Percentiles rank a stretch among this genome's conserved stretches.
phyloP scores from a whole-genome alignment of 2,329 filamentous ascomycete species.

The Ceratocystis cacaofunesta region DNA sequence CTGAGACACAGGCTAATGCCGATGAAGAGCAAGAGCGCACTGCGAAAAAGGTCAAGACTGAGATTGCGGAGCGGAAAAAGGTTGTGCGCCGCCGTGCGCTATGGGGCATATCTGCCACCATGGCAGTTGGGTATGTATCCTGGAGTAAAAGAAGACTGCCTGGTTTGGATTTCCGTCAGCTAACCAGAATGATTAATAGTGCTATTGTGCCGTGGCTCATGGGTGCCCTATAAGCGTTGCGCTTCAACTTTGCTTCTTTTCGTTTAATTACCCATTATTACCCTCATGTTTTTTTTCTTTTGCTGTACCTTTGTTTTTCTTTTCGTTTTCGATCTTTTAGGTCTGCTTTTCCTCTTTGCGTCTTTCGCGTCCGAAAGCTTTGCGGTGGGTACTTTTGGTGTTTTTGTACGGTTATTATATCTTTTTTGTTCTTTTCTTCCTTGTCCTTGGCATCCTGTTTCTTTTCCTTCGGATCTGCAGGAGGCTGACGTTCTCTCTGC shows the following conservation, averaged over 20 bases:
- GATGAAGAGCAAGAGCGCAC: conserved; percentile 32
- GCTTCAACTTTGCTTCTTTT: conserved; percentile 13
- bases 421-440: not conserved
- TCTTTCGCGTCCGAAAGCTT: conserved; percentile 13
- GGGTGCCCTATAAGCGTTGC: conserved; percentile 31
- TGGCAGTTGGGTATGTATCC: conserved; percentile 72
- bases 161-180: too few relatives aligned
- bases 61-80: conserved; percentile 70
- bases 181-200: conserved; percentile 20
- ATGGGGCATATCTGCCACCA: conserved; percentile 70
- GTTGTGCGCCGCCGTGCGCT: conserved; percentile 74
- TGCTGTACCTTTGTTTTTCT: not conserved
- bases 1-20: conserved; percentile 27
- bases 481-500: not conserved
- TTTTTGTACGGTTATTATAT: conserved; percentile 9
- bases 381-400: conserved; percentile 10
- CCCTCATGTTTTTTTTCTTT: conserved; percentile 7
- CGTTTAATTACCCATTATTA: conserved; percentile 8
- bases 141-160: too few relatives aligned
- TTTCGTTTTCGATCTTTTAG: conserved; percentile 8
- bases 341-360: conserved; percentile 9
- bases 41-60: conserved; percentile 67
- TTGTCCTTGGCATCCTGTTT: not conserved
- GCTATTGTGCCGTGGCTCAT: conserved; percentile 38
- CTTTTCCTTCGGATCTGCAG: not conserved